Conservation (phyloP, 2,329 filamentous ascomycete genomes). For the Myriosclerotinia scirpicola region DNA sequence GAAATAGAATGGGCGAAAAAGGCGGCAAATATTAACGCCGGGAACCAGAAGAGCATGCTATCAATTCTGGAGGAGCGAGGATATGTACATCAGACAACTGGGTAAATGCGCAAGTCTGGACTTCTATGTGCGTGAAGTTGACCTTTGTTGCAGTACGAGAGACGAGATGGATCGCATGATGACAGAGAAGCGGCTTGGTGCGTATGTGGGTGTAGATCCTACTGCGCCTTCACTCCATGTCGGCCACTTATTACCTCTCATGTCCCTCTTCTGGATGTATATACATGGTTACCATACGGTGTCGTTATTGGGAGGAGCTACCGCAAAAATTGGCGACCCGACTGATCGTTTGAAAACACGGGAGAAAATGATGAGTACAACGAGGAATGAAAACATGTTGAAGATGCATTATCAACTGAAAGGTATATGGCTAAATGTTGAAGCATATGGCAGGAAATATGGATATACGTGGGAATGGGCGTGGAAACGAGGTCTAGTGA, state of each 20-base stretch:
- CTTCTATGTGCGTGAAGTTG: conserved; percentile 12
- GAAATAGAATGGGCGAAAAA: conserved; percentile 49
- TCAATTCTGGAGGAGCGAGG: conserved; percentile 69
- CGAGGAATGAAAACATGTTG: conserved; percentile 62
- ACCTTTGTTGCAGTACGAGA: conserved; percentile 38
- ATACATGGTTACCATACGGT: conserved; percentile 69
- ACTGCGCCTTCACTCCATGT: conserved; percentile 78
- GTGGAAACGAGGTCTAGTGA: conserved; percentile 67
- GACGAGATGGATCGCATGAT: conserved; percentile 63
- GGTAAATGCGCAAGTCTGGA: conserved; percentile 51
- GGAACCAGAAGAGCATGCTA: conserved; percentile 56
- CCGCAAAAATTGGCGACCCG: conserved; percentile 76
- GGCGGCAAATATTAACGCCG: conserved; percentile 50
- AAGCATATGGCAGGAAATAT: conserved; percentile 62
- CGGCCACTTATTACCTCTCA: conserved; percentile 76
- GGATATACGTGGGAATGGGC: conserved; percentile 65
- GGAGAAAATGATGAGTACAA: conserved; percentile 50
- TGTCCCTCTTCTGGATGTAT: conserved; percentile 84
- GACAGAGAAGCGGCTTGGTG: conserved; percentile 64
- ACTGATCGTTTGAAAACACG: conserved; percentile 66
- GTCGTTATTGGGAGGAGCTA: conserved; percentile 71
- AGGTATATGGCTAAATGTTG: conserved; percentile 73
- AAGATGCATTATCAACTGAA: conserved; percentile 70
- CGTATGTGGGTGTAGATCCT: conserved; percentile 80
- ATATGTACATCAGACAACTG: conserved; percentile 71